phyloP scores from a whole-genome alignment of 2,329 filamentous ascomycete species.

The Orbilia quercus region DNA sequence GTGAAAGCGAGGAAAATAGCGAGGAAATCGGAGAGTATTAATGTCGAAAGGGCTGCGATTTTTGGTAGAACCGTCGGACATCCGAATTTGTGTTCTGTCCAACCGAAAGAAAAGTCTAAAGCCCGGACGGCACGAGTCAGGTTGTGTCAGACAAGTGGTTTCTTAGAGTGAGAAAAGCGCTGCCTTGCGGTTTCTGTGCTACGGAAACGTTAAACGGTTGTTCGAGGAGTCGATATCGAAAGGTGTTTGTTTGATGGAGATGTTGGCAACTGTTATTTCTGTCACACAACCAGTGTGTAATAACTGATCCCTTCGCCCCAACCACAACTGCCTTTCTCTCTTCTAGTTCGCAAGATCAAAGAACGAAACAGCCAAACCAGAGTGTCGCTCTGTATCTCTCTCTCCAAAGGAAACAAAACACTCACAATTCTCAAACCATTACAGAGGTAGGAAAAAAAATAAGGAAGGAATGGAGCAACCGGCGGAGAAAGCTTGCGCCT shows the following conservation, averaged over 20 bases:
- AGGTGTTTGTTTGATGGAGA: neutral
- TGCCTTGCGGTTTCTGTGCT: neutral
- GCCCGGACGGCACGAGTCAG: neutral
- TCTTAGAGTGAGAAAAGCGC: neutral
- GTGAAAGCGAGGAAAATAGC: neutral
- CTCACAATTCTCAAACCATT: no score
- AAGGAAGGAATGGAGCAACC: constrained; percentile 33
- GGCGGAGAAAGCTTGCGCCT: constrained; percentile 2
- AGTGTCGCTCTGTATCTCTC: no score
- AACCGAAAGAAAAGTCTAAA: neutral
- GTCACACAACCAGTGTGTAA: neutral
- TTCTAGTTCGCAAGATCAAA: neutral
- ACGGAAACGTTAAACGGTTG: neutral
- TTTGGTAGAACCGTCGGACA: neutral
- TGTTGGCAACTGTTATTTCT: neutral
- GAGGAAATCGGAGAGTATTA: neutral
- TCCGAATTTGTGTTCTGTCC: neutral
- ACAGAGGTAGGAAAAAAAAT: constrained; percentile 6
- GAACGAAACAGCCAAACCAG: neutral
- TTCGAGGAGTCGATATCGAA: no score
- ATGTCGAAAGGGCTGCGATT: neutral
- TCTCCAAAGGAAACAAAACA: neutral
- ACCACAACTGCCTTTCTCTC: no score
- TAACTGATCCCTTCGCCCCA: no score
- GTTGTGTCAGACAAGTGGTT: neutral